Evolutionary conservation across 495 filamentous ascomycete genomes (phyloP).

Genomic region (Hypoxylon perforatum): DNA sequence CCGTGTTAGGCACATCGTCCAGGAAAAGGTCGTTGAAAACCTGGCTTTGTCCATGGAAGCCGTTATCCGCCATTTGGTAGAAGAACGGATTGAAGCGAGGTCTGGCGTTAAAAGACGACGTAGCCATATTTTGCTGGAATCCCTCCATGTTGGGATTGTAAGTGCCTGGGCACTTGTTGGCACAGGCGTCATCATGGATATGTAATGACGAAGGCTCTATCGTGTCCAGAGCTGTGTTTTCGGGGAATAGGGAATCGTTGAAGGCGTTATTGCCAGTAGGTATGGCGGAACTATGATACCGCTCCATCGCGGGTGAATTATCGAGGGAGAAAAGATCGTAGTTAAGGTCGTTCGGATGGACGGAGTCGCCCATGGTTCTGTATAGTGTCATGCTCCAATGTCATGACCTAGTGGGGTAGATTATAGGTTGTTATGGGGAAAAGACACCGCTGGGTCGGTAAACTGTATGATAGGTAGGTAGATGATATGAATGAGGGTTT

Average conservation of each 20-base stretch:
- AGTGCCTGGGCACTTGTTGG: slow-evolving; percentile 49
- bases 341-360: slow-evolving; percentile 29
- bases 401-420: slow-evolving; percentile 20
- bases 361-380: slow-evolving; percentile 25
- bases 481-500: too few species aligned
- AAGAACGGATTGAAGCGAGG: slow-evolving; percentile 9
- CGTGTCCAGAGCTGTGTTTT: slow-evolving; percentile 21
- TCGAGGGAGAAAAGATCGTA: slow-evolving; percentile 15
- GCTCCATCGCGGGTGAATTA: slow-evolving; percentile 28
- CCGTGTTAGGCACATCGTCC: slow-evolving; percentile 16
- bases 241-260: slow-evolving; percentile 11
- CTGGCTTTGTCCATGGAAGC: slow-evolving; percentile 12
- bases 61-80: slow-evolving; percentile 20
- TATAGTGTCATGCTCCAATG: slow-evolving; percentile 27
- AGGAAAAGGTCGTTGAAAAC: slow-evolving; percentile 10
- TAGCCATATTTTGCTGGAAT: slow-evolving; percentile 12
- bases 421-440: too few species aligned
- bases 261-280: slow-evolving; percentile 15
- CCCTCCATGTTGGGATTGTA: neutral
- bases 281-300: slow-evolving; percentile 12
- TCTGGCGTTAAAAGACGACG: slow-evolving; percentile 10
- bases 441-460: too few species aligned
- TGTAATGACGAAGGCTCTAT: slow-evolving; percentile 33
- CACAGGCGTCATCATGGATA: slow-evolving; percentile 57
- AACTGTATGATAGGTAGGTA: slow-evolving; percentile 10